A percentile compares a stretch with the other conserved stretches of the same genome.
phyloP scores from a whole-genome alignment of 208 protist species.

The Trypanosoma brucei region DNA sequence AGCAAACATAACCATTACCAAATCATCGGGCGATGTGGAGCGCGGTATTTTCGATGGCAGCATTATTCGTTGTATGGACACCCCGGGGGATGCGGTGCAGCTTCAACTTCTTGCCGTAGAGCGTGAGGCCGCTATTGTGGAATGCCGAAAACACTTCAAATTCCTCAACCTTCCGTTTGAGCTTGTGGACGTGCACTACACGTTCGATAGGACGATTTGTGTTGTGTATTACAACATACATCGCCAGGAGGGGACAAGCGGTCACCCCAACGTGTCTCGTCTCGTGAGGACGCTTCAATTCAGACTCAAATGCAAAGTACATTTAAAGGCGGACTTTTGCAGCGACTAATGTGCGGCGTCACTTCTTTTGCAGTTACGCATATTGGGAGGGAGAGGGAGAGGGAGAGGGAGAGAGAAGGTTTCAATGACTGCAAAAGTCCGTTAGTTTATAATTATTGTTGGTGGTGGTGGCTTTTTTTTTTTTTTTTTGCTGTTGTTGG shows the following conservation, averaged over 20 bases:
- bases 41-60: constrained; percentile 28
- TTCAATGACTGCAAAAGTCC: not conserved
- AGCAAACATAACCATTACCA: not conserved
- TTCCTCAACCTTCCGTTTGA: constrained; percentile 61
- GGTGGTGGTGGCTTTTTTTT: not conserved
- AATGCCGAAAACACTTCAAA: constrained; percentile 53
- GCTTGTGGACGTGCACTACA: constrained; percentile 52
- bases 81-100: constrained; percentile 24
- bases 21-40: not conserved
- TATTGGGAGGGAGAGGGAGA: not conserved
- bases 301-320: constrained; percentile 42
- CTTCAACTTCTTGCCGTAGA: constrained; percentile 17
- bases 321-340: constrained; percentile 17
- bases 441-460: not conserved
- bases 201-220: constrained; percentile 51
- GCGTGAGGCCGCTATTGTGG: constrained; percentile 31
- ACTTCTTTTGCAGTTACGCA: constrained; percentile 10
- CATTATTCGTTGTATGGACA: constrained; percentile 42
- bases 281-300: constrained; percentile 50
- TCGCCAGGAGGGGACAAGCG: constrained; percentile 24
- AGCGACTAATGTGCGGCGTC: constrained; percentile 11
- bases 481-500: too few relatives aligned
- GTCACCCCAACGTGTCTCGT: constrained; percentile 34
- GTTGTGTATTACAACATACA: constrained; percentile 52
- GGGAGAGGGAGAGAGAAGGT: not conserved